A percentile compares a stretch with the other conserved stretches of the same genome.
phyloP scores from a whole-genome alignment of 148 eudicot species.

The Oxyria digyna region DNA sequence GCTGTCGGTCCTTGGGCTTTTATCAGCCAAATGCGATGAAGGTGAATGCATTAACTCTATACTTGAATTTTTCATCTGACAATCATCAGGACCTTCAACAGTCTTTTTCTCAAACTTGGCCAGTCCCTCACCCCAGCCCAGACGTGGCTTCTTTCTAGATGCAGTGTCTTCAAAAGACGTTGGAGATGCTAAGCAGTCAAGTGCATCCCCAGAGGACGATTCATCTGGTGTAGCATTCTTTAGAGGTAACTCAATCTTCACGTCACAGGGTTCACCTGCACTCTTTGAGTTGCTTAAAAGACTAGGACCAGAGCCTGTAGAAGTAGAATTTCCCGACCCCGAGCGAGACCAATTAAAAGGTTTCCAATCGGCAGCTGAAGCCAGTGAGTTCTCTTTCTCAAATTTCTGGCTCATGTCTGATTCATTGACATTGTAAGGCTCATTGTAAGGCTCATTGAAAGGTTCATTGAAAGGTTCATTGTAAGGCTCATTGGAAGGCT shows the following conservation, averaged over 20 bases:
- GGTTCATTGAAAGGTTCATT: too few relatives aligned
- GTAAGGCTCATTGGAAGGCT: constrained; percentile 22
- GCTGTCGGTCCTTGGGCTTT: constrained; percentile 40
- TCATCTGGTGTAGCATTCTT: constrained; percentile 26
- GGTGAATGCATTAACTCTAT: constrained; percentile 24
- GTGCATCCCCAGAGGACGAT: constrained; percentile 49
- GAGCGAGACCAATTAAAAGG: constrained; percentile 70
- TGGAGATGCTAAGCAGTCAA: constrained; percentile 24
- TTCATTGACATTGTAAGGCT: constrained; percentile 26
- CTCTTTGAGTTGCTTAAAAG: constrained; percentile 61
- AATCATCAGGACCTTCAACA: constrained; percentile 60
- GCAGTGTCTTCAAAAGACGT: constrained; percentile 37
- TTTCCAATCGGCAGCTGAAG: constrained; percentile 59
- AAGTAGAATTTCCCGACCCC: constrained; percentile 61
- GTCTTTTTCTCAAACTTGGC: constrained; percentile 90
- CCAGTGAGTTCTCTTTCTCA: constrained; percentile 43
- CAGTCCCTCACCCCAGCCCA: constrained; percentile 95
- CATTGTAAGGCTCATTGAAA: too few relatives aligned
- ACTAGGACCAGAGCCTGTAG: constrained; percentile 55
- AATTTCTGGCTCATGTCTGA: constrained; percentile 25
- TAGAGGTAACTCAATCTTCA: constrained; percentile 26
- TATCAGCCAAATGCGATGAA: constrained; percentile 17
- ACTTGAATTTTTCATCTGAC: constrained; percentile 25
- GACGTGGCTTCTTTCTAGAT: constrained; percentile 80
- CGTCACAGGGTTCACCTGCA: constrained; percentile 36